phyloP scores from a whole-genome alignment of 2,329 filamentous ascomycete species.

The Rachicladosporium sp. region DNA sequence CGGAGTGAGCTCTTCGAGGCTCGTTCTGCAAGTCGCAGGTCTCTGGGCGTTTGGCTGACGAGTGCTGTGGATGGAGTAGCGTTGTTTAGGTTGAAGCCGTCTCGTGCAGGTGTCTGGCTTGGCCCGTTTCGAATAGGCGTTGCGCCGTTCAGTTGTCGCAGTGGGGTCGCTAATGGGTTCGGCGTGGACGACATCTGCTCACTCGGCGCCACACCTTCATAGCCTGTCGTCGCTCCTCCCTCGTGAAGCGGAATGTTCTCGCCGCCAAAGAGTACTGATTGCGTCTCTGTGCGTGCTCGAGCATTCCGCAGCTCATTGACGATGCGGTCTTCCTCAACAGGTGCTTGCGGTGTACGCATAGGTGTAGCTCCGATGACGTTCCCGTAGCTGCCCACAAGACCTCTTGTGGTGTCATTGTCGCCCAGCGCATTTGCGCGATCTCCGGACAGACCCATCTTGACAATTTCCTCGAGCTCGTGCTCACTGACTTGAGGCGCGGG shows the following conservation, averaged over 20 bases:
- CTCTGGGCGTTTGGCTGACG: constrained; percentile 62
- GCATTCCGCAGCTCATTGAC: constrained; percentile 96
- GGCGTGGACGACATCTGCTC: constrained; percentile 78
- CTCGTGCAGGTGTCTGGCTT: constrained; percentile 77
- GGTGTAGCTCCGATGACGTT: constrained; percentile 70
- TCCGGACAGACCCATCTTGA: constrained; percentile 95
- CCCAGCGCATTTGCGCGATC: constrained; percentile 70
- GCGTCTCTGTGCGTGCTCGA: constrained; percentile 77
- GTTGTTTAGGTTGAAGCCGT: constrained; percentile 73
- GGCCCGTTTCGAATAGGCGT: constrained; percentile 51
- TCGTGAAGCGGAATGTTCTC: constrained; percentile 86
- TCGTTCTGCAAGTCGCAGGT: constrained; percentile 59
- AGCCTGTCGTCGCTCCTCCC: constrained; percentile 70
- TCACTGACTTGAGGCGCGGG: constrained; percentile 88
- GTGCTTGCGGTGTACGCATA: constrained; percentile 81
- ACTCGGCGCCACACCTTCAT: constrained; percentile 71
- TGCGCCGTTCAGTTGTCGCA: constrained; percentile 56
- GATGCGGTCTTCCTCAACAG: constrained; percentile 86
- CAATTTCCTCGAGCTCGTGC: constrained; percentile 86
- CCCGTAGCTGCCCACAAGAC: constrained; percentile 77
- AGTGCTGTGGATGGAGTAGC: constrained; percentile 54
- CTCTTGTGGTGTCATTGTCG: constrained; percentile 68
- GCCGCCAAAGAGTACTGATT: constrained; percentile 83
- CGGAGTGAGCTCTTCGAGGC: constrained; percentile 57
- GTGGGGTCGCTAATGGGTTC: constrained; percentile 86